phyloP scores from a whole-genome alignment of 805 yeast genomes.

The Saccharomycopsis sp. region DNA sequence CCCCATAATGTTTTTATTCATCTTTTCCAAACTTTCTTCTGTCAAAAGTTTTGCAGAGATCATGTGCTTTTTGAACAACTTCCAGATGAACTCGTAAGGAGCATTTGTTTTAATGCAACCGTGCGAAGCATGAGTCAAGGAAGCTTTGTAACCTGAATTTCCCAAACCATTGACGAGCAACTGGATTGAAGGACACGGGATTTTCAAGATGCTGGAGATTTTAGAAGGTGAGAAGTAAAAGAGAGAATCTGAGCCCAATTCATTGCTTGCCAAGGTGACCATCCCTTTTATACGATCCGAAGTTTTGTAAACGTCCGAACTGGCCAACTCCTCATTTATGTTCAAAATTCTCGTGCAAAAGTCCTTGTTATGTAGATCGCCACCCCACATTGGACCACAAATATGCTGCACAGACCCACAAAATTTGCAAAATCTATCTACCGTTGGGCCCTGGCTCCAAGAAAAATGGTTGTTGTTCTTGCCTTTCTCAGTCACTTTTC shows the following conservation, averaged over 20 bases:
- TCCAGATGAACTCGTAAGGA: constrained; percentile 73
- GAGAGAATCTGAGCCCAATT: constrained; percentile 47
- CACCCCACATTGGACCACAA: constrained; percentile 97
- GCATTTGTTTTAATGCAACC: constrained; percentile 87
- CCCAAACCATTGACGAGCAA: constrained; percentile 72
- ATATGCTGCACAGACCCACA: constrained; percentile 66
- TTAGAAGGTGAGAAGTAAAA: constrained; percentile 80
- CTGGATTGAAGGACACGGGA: constrained; percentile 76
- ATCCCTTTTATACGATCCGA: constrained; percentile 82
- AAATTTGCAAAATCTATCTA: constrained; percentile 52
- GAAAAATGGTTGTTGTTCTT: constrained; percentile 42
- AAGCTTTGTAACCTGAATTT: constrained; percentile 71
- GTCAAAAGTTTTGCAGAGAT: constrained; percentile 33
- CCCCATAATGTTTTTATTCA: constrained; percentile 48
- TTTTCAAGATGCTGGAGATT: constrained; percentile 63
- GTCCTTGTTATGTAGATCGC: constrained; percentile 57
- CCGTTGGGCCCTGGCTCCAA: constrained; percentile 55
- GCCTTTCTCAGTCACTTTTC: constrained; percentile 42
- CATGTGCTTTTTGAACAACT: constrained; percentile 58
- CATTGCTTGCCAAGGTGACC: constrained; percentile 75
- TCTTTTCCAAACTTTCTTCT: constrained; percentile 27
- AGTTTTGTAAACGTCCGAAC: constrained; percentile 57
- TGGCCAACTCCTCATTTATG: constrained; percentile 42
- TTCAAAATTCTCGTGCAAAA: constrained; percentile 59
- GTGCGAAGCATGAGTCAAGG: constrained; percentile 82